phyloP scores from a whole-genome alignment of 345 rosid genomes.

The Crucihimalaya himalaica region DNA sequence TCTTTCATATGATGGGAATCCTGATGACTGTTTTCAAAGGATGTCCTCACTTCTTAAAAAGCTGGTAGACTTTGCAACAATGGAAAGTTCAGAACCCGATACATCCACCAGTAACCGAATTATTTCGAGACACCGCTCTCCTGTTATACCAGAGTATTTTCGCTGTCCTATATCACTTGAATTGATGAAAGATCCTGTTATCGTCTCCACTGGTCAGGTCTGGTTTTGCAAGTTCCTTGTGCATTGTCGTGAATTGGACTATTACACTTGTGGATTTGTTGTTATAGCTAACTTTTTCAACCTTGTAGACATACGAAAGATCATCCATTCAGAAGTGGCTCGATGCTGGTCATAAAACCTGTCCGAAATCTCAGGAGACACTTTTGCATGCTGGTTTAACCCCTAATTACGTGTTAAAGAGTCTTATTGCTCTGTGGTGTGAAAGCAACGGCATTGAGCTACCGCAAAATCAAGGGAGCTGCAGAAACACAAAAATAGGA shows the following conservation, averaged over 20 bases:
- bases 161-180: conserved; percentile 99
- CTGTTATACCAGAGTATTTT: conserved; percentile 95
- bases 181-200: conserved; percentile 97
- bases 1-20: conserved; percentile 63
- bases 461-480: conserved; percentile 72
- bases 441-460: conserved; percentile 93
- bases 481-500: conserved; percentile 50
- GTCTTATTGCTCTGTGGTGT: conserved; percentile 93
- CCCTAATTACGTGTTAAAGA: conserved; percentile 89
- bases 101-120: conserved; percentile 49
- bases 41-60: conserved; percentile 71
- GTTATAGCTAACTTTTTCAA: conserved; percentile 25
- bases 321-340: conserved; percentile 96
- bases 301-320: conserved; percentile 92
- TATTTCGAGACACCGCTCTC: conserved; percentile 72
- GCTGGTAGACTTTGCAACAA: conserved; percentile 58
- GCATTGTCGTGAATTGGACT: conserved; percentile 12
- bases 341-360: conserved; percentile 92
- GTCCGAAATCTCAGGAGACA: conserved; percentile 98
- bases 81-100: conserved; percentile 59
- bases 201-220: conserved; percentile 98
- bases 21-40: conserved; percentile 60
- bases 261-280: conserved; percentile 7
- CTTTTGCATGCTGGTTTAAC: conserved; percentile 82
- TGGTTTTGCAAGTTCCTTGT: conserved; percentile 17